Base-by-base conservation (phyloP, 768 basidiomycete genomes). In the Russula brevipes region DNA sequence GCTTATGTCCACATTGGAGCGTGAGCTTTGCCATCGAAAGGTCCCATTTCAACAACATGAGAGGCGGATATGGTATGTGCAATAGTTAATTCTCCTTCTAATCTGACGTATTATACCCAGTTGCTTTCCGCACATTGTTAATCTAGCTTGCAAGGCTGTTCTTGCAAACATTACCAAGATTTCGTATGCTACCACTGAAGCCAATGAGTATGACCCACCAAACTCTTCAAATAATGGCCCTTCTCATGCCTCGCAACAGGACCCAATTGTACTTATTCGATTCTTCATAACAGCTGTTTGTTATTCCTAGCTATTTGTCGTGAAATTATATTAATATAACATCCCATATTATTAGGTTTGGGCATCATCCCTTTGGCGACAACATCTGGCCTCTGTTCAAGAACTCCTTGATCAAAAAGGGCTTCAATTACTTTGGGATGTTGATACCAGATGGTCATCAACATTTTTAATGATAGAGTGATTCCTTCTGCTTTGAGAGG, bases 401-500 rank as follows among this genome's bases (percentile, higher is more conserved):
- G 5, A 35, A 11, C 5, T 5, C 4, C 55, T 45, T 14, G 12
- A 45, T 11, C 16, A 46, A 12, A n/a, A 4, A 5, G 14, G 12
- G 1, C 33, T 57, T 17, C 49, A 64, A 24, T 64, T 70, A 2
- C 47, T 71, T n/a, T 57, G 31, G 5, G 70, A 71, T 59, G 65
- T 67, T 30, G 63, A 65, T 33, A 69, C 69, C 1, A 61, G 72
- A 2, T 72, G 72, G 72, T 72, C 69, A 9, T 66, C 71, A 42
- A 70, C 66, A 3, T 64, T 61, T 31, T 41, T 67, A 8, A 70
- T 71, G 68, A 65, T 71, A 31, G 63, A 67, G 19, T 61, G 60
- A 1, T 35, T 54, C 5, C 49, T 70, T 24, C 17, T 12, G 81
- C 61, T 62, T 19, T 19, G 11, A 0, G n/a, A 38, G 36, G 52